Percentiles rank a stretch among this genome's conserved stretches.
Conservation (phyloP, 129 eudicot species). For the Mikania micrantha region DNA sequence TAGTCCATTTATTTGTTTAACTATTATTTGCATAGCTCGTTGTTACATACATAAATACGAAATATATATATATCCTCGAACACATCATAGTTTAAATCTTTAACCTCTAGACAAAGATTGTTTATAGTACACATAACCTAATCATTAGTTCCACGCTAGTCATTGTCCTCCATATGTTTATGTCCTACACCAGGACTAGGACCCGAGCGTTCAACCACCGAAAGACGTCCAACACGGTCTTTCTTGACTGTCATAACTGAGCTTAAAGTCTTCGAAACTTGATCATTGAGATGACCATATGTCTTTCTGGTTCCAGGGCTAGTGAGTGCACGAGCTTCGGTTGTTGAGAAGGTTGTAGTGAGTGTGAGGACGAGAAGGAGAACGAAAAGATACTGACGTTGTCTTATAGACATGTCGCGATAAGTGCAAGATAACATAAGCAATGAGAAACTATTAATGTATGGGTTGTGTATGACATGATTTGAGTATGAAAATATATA, state of each 20-base stretch:
- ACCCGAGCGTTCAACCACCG: conserved; percentile 17
- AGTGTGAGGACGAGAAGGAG: conserved; percentile 7
- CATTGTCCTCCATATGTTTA: conserved; percentile 10
- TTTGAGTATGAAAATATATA: conserved; percentile 15
- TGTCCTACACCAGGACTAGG: conserved; percentile 39
- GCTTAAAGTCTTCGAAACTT: conserved; percentile 1
- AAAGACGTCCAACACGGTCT: neutral
- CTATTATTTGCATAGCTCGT: neutral
- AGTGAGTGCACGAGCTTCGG: conserved; percentile 6
- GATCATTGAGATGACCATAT: neutral
- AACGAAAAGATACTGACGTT: neutral
- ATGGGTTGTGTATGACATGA: neutral
- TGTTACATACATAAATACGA: neutral
- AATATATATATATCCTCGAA: neutral
- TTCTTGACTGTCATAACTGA: neutral
- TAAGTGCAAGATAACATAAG: neutral
- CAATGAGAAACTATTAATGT: neutral
- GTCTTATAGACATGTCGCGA: conserved; percentile 11
- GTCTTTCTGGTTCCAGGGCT: neutral
- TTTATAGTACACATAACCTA: neutral
- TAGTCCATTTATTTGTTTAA: too few relatives aligned
- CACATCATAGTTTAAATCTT: neutral
- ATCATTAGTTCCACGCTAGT: neutral
- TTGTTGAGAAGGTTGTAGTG: neutral
- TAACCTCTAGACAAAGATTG: neutral